Evolutionary conservation across 306 rosid species (phyloP).

Genomic region (Quercus cerris): DNA sequence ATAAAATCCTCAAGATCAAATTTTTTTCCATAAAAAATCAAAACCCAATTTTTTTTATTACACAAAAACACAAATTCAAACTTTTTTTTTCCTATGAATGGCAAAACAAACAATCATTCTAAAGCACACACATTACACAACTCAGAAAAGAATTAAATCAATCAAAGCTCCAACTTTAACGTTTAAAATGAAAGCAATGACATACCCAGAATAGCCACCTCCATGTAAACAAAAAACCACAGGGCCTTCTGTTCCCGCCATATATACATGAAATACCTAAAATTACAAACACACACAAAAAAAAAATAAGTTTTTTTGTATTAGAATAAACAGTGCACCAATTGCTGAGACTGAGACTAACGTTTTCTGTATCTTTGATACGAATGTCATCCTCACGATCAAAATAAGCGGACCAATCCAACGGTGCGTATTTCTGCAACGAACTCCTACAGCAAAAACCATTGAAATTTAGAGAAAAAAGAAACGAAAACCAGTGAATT

Average conservation of each 20-base stretch:
- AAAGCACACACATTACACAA: too few species aligned
- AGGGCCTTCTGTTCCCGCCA: slow-evolving; percentile 94
- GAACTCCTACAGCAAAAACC: slow-evolving; percentile 39
- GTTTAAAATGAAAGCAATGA: not conserved
- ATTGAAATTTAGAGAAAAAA: not conserved
- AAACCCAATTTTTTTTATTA: too few species aligned
- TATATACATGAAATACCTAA: slow-evolving; percentile 89
- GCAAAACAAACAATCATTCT: too few species aligned
- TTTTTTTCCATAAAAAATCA: too few species aligned
- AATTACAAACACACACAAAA: slow-evolving; percentile 19
- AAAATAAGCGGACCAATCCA: slow-evolving; percentile 70
- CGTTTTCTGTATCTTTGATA: slow-evolving; percentile 63
- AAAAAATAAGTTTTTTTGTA: not conserved
- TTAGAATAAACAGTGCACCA: not conserved
- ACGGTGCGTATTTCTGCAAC: slow-evolving; percentile 56
- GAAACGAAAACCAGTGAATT: not conserved
- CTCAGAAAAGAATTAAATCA: too few species aligned
- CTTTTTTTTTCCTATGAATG: too few species aligned
- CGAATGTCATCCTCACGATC: slow-evolving; percentile 69
- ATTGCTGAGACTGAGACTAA: slow-evolving; percentile 39
- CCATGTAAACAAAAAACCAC: slow-evolving; percentile 94
- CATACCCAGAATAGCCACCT: slow-evolving; percentile 96
- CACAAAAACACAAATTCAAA: too few species aligned
- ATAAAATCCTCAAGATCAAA: too few species aligned
- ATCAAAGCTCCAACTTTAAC: not conserved